Evolutionary conservation across 2,329 filamentous ascomycete species (phyloP), one percentile per base, ranked within the genome.

Genomic region (Fusarium newnesense): DNA sequence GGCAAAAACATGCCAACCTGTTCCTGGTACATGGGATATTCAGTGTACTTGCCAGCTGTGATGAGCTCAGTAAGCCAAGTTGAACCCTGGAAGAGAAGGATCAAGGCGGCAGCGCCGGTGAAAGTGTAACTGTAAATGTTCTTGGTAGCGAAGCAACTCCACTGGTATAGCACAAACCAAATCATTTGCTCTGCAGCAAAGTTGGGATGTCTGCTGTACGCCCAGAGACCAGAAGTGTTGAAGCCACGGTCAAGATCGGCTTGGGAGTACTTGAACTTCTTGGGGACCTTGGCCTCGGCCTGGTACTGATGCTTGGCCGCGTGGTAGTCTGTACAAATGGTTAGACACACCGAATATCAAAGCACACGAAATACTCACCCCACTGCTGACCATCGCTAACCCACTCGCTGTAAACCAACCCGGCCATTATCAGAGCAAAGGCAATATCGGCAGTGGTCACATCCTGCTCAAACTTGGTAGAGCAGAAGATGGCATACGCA

Each of bases 381-480:
- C 95, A 99, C 83, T 98, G 95, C 80, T 98, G 94, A 72, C 95
- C 92, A 80, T 99, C 96, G 78, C 94, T 94, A 78, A 97, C 89
- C 82, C 89, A 94, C 78, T 97, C 95, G 57, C 89, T 87, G 9
- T 89, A 69, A 15, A 92, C 84, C 46, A 93, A 82, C 21, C 80
- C 82, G 19, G 90, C 75, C 68, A 86, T 79, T 6, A 85, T 78
- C 10, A 81, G 78, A 63, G 87, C 81, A 72, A 88, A 91, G 15
- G 79, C 77, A 37, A 86, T 49, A 75, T 92, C 90, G 19, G 82
- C 82, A 13, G 77, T 72, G 12, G 83, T 85, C 46, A 86, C 69
- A 37, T 84, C 71, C 42, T 80, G 86, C 77, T 92, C 88, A 68
- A 94, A 85, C 50, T 89, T 89, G 24, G 92, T 90, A 36, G 91